Evolutionary conservation across 495 filamentous ascomycete species (phyloP).

Genomic region (Aspergillus sclerotiicarbonarius): DNA sequence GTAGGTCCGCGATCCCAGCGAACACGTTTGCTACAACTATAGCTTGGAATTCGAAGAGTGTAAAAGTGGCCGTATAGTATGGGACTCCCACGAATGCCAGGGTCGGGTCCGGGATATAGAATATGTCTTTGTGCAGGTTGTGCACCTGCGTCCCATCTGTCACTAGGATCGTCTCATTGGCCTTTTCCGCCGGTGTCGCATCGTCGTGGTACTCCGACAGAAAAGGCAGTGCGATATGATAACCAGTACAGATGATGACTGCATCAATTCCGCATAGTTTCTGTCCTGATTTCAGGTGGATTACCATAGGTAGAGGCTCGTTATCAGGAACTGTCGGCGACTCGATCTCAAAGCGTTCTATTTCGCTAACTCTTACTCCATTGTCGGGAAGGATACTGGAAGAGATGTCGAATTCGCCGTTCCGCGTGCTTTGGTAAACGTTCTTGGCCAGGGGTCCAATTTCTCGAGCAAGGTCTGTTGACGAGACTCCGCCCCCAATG

Average conservation of each 20-base stretch:
- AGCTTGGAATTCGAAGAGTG: slow-evolving; percentile 65
- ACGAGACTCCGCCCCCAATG: slow-evolving; percentile 60
- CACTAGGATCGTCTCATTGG: slow-evolving; percentile 52
- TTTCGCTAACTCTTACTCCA: slow-evolving; percentile 49
- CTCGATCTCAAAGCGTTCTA: slow-evolving; percentile 33
- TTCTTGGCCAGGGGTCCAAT: slow-evolving; percentile 45
- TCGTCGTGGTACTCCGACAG: slow-evolving; percentile 47
- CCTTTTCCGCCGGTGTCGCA: slow-evolving; percentile 23
- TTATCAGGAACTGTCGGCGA: slow-evolving; percentile 30
- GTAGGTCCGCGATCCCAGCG: slow-evolving; percentile 50
- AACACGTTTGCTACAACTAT: slow-evolving; percentile 58
- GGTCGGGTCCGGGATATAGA: slow-evolving; percentile 64
- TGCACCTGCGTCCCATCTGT: slow-evolving; percentile 65
- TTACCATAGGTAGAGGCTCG: slow-evolving; percentile 31
- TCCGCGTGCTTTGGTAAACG: slow-evolving; percentile 59
- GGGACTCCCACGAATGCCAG: slow-evolving; percentile 61
- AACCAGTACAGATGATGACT: slow-evolving; percentile 63
- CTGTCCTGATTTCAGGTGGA: slow-evolving; percentile 41
- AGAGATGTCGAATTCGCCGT: slow-evolving; percentile 56
- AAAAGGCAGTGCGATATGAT: slow-evolving; percentile 60
- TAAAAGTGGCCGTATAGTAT: slow-evolving; percentile 60
- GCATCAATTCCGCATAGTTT: slow-evolving; percentile 50
- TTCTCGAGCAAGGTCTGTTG: slow-evolving; percentile 59
- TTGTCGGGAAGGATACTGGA: slow-evolving; percentile 46
- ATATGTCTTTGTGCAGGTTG: slow-evolving; percentile 66